Evolutionary conservation across 2,329 filamentous ascomycete genomes (phyloP), one percentile per base, ranked within the genome.

Genomic region (Trichothecium roseum): DNA sequence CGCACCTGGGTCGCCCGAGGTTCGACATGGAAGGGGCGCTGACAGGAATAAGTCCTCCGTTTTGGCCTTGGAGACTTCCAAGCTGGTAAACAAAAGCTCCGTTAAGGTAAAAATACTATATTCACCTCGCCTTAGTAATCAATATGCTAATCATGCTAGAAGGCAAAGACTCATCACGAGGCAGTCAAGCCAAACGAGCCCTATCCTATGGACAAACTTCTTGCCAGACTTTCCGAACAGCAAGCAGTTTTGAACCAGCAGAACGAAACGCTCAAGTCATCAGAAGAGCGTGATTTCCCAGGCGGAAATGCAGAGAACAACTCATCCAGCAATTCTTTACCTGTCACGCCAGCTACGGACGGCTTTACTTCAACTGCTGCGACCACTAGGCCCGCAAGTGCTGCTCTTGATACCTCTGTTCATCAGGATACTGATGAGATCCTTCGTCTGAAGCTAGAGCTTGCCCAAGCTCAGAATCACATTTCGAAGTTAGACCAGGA

Each of bases 211-310:
- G 84, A 91, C 48, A 78, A 78, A 40, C 72, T 87, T 35, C 63
- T 87, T 43, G 74, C 80, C 37, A 82, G 79, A 52, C 68, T 89
- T 32, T 74, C 75, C n/a, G 78, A 87, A 54, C 81, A 86, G 49
- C 74, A 81, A 49, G 63, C 63, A 30, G 54, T 67, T n/a, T 57
- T 80, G 34, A 9, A 20, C 29, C 69, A 74, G 54, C 75, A 81
- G 50, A 72, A 69, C 41, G 64, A 73, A 38, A 64, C 65, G 35
- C 52, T 74, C 30, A 70, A 68, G 39, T 24, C 10, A 24, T 48
- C 50, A 28, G 48, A 46, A 8, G 60, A 66, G 10, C 62, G 65
- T 15, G 54, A 56, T 16, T 38, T 49, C 20, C 62, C 60, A 40
- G 47, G 54, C 22, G 52, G 50, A 35, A 48, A 42, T 24, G 46